Base-by-base conservation (phyloP, 495 filamentous ascomycete genomes). In the Penicillium goetzii region DNA sequence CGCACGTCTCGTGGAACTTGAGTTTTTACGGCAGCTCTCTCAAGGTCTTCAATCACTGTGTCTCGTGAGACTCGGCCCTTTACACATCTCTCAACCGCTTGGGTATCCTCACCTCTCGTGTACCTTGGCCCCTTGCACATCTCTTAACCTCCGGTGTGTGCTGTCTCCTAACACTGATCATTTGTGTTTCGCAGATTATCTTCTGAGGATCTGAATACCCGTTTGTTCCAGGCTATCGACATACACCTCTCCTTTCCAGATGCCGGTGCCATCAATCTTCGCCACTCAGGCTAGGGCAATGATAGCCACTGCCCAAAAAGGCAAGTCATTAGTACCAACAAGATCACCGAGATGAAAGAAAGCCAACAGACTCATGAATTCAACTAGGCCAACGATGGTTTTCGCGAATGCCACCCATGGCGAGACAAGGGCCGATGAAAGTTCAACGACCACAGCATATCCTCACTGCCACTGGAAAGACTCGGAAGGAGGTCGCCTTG, bases 401-500 rank as follows among this genome's bases (percentile, higher is more conserved):
- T 9, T 21, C 41, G 3, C 17, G 10, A 9, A 21, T n/a, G 19
- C n/a, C n/a, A 3, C 4, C 8, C 6, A 43, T 43, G n/a, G 4
- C n/a, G n/a, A 43, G n/a, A 6, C 41, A 43, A 21, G 8, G 17
- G 6, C 41, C 41, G 1, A 10, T 19, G n/a, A 15, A 19, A n/a
- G n/a, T 6, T 43, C 40, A n/a, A 43, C 40, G 40, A 19, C 15
- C n/a, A 6, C 17, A 7, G n/a, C 6, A 43, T 19, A 7, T 15
- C 0, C 68, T 86, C 14, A 80, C 80, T 51, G 78, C 77, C 7
- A 80, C 74, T 36, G 81, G 80, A 58, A 83, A 86, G 71, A 77
- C 78, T 49, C 80, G 86, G 53, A 78, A 82, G 71, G 92, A 97
- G 80, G 92, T 97, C 25, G 90, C 88, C 64, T 81, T 99, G 59